Base-by-base conservation (phyloP, 352 stramenopile genomes). In the Globisporangium spinosum region DNA sequence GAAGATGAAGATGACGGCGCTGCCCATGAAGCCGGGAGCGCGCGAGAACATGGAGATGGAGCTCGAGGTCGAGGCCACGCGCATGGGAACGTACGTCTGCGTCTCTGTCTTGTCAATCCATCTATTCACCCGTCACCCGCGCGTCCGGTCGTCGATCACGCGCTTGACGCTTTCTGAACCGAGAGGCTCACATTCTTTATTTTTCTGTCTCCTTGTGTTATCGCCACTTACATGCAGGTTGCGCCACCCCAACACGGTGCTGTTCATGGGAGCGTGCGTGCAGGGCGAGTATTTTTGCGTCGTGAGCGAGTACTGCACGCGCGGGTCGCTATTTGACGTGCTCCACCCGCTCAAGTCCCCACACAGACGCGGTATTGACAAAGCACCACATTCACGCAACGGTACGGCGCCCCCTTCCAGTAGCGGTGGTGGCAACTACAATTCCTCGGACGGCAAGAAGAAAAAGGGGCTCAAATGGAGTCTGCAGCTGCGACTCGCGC, bases 251-350 rank as follows among this genome's bases (percentile, higher is more conserved):
- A 99, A 99, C 79, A 98, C 98, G 27, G 98, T 98, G 69, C 82
- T 99, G 23, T 99, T 99, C 76, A 99, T 99, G 93, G 97, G 97
- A 49, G 97, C 97, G 40, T 99, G 96, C 77, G 82, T 99, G 15
- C 85, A 97, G 65, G 91, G 96, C 62, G 94, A 97, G 51, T 97
- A 98, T 74, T 94, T 98, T 62, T 98, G 95, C 55, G 98, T 99
- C 62, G 86, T 99, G 27, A 99, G 85, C 67, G 97, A 99, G 77
- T 94, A 98, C 57, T 98, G 96, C 67, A 92, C 89, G 38, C 86
- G 97, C 34, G 96, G 96, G 17, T 98, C 93, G 15, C 80, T 99
- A 15, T 99, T 93, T 76, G 96, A 99, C 77, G 92, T 98, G 49
- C 76, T 99, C 60, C 85, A 96, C 64, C 76, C 63, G 22, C 78